Conservation (phyloP, 2,329 filamentous ascomycete genomes). For the Bisporella sp. region DNA sequence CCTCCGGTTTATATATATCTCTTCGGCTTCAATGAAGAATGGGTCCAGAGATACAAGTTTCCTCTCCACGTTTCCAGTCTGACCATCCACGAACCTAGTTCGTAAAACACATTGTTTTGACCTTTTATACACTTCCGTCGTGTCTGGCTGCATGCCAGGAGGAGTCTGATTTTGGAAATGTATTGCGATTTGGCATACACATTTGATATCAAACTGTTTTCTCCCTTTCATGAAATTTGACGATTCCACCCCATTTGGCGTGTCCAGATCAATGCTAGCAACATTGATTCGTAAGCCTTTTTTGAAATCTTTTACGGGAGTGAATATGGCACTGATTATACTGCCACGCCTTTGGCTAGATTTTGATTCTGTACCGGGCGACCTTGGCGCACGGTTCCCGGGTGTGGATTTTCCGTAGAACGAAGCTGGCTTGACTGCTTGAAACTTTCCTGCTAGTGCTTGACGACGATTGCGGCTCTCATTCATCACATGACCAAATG, state of each 20-base stretch:
- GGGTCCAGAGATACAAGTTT: conserved; percentile 12
- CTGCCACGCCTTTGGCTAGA: no score
- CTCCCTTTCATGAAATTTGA: background rate
- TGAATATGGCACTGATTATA: background rate
- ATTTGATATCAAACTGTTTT: conserved; percentile 9
- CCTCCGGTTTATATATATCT: conserved; percentile 15
- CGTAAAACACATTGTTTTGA: conserved; percentile 8
- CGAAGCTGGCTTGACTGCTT: conserved; percentile 10
- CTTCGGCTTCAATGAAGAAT: conserved; percentile 12
- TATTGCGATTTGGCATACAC: conserved; percentile 15
- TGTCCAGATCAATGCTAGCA: conserved; percentile 8
- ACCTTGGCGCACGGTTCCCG: no score
- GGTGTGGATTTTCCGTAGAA: conserved; percentile 12
- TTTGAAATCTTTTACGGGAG: conserved; percentile 10
- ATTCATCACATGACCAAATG: conserved; percentile 13
- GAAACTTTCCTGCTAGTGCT: conserved; percentile 4
- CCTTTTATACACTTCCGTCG: conserved; percentile 6
- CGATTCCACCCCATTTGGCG: background rate
- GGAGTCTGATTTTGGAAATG: conserved; percentile 12
- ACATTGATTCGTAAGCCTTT: conserved; percentile 18
- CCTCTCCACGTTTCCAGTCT: conserved; percentile 7
- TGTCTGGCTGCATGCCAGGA: conserved; percentile 2
- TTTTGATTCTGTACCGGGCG: no score
- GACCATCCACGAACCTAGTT: conserved; percentile 4
- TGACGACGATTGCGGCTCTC: conserved; percentile 7